A percentile compares a stretch with the other conserved stretches of the same genome.
These are phyloP conservation scores for Suillus lakei DNA, from an alignment of 768 basidiomycete genomes.

Conservation along the genomic window DNA sequence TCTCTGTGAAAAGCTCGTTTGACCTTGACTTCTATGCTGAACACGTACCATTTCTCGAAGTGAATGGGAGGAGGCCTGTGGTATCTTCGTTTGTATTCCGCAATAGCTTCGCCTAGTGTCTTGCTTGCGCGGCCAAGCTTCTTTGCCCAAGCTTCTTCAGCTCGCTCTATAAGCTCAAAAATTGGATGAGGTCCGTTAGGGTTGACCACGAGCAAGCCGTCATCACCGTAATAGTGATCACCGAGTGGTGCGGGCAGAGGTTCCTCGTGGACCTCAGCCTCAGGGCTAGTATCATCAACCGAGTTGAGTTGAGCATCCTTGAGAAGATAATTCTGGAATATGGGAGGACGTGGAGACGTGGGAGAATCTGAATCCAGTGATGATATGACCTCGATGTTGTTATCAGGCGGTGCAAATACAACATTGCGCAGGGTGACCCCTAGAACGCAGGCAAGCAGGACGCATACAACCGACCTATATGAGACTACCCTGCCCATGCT, in stretches of 20 bases:
- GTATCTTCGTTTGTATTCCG: constrained; percentile 43
- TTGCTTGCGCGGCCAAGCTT: constrained; percentile 40
- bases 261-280: not conserved
- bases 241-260: not conserved
- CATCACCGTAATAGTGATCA: constrained; percentile 26
- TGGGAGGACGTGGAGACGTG: not conserved
- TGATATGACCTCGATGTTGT: not conserved
- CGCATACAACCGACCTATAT: not conserved
- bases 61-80: constrained; percentile 42
- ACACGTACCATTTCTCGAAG: constrained; percentile 47
- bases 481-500: constrained; percentile 1
- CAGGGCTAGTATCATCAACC: not conserved
- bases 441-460: constrained; percentile 4
- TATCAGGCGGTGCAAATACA: not conserved
- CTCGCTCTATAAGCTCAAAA: constrained; percentile 43
- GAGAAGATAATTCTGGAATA: not conserved
- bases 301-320: not conserved
- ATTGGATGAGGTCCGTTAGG: constrained; percentile 46
- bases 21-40: not conserved
- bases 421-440: not conserved
- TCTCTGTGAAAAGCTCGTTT: not conserved
- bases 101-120: constrained; percentile 41
- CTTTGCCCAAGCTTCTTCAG: constrained; percentile 41
- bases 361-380: not conserved
- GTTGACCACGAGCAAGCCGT: constrained; percentile 41